Conservation (phyloP, 108 stramenopile genomes). For the Nitzschia sp. region DNA sequence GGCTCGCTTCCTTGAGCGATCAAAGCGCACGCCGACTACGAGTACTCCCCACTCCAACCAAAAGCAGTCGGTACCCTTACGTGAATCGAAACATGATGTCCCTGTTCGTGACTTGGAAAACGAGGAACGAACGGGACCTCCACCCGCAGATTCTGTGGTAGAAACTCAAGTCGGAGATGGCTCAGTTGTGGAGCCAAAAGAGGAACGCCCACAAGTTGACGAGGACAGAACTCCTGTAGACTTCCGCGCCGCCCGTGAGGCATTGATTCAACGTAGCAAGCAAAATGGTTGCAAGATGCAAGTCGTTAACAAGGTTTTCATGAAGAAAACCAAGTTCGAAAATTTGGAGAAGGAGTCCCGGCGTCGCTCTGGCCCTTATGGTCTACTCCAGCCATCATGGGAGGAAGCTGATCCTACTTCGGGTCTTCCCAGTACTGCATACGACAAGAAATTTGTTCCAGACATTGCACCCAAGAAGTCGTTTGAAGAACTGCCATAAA, state of each 20-base stretch:
- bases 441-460: constrained; percentile 62
- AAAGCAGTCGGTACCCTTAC: not conserved
- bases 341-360: constrained; percentile 35
- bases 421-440: constrained; percentile 35
- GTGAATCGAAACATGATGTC: constrained; percentile 2
- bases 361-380: constrained; percentile 27
- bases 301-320: constrained; percentile 44
- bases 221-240: constrained; percentile 40
- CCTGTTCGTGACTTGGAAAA: not conserved
- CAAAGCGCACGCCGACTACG: constrained; percentile 21
- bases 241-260: constrained; percentile 49
- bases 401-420: constrained; percentile 26
- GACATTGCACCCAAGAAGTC: constrained; percentile 63
- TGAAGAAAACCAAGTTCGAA: constrained; percentile 47
- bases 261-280: constrained; percentile 45
- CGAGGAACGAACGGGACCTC: constrained; percentile 12
- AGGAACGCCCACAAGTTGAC: constrained; percentile 6
- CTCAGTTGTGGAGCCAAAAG: constrained; percentile 12
- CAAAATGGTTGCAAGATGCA: constrained; percentile 50
- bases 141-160: not conserved
- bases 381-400: constrained; percentile 47
- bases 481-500: constrained; percentile 50
- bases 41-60: constrained; percentile 4
- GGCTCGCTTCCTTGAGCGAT: constrained; percentile 28
- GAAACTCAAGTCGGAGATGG: not conserved